Evolutionary conservation across 1,139 yeast genomes (phyloP).

Genomic region (Kluyveromyces marxianus): DNA sequence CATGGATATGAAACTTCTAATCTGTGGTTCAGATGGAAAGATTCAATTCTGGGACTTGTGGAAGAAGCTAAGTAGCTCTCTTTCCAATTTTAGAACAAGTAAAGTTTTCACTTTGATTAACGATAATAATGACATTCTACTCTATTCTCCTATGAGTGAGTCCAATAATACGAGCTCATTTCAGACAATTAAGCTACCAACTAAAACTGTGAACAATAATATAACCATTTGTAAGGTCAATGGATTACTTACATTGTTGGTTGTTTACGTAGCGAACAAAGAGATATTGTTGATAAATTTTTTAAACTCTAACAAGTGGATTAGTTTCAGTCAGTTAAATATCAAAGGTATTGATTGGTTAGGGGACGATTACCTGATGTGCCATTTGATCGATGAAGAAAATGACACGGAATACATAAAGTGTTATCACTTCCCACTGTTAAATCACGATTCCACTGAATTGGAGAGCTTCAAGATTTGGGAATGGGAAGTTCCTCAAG

Average conservation of each 20-base stretch:
- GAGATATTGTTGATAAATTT: slow-evolving; percentile 23
- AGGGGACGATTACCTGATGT: slow-evolving; percentile 25
- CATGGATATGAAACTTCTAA: slow-evolving; percentile 14
- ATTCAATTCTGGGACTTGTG: slow-evolving; percentile 25
- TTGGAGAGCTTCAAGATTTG: slow-evolving; percentile 21
- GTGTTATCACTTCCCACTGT: slow-evolving; percentile 24
- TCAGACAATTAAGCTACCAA: slow-evolving; percentile 24
- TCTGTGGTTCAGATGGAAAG: slow-evolving; percentile 21
- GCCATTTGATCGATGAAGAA: slow-evolving; percentile 19
- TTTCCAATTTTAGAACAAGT: slow-evolving; percentile 19
- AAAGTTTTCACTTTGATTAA: slow-evolving; percentile 18
- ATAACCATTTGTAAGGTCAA: slow-evolving; percentile 19
- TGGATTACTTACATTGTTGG: slow-evolving; percentile 21
- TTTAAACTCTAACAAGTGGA: slow-evolving; percentile 25
- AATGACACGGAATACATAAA: slow-evolving; percentile 17
- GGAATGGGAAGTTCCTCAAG: slow-evolving; percentile 21
- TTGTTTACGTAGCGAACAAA: slow-evolving; percentile 26
- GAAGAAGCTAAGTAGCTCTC: slow-evolving; percentile 18
- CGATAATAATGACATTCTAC: slow-evolving; percentile 22
- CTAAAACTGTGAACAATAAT: slow-evolving; percentile 27
- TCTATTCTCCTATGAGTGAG: slow-evolving; percentile 24
- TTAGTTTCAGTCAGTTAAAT: slow-evolving; percentile 19
- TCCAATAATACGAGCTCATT: slow-evolving; percentile 17
- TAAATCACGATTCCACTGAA: slow-evolving; percentile 12
- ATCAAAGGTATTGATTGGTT: slow-evolving; percentile 28